Evolutionary conservation across 495 filamentous ascomycete species (phyloP), one percentile per base, ranked within the genome.

Genomic region (Opeltia flavorubescens): DNA sequence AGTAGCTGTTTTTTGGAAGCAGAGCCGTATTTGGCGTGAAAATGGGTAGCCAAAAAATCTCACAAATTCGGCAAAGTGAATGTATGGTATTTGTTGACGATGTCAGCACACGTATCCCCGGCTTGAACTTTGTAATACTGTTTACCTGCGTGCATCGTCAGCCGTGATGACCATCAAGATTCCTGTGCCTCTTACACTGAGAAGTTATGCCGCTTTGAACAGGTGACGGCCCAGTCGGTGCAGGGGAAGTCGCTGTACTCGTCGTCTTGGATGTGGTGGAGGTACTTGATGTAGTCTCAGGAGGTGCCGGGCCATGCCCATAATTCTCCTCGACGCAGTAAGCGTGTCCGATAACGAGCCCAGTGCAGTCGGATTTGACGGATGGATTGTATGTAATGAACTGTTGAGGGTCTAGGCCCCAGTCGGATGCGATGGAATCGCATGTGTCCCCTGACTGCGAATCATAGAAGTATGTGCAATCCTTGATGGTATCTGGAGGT

Each of bases 381-480:
- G 44, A 33, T 17, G 58, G 54, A 46, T 59, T 61, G 50, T 56
- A 61, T 5, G 44, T 35, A 26, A 43, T 28, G 43, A 59, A 52
- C 34, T 61, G 35, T 6, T 13, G 41, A 1, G 49, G 4, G 20
- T 45, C 51, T 48, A 63, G 49, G 18, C 54, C 54, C 33, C 53
- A 25, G 3, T 35, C 36, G 9, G 34, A 42, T 21, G 50, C 38
- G 42, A 65, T 59, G 12, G 43, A 25, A 23, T 46, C 38, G 50
- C 56, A 65, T 17, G 41, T 46, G 29, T 64, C 60, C 13, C 56
- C 60, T 0, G 44, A 6, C 0, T 43, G 18, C 0, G 60, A 55
- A 8, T 41, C n/a, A 38, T 63, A 53, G 49, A 51, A 58, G 7
- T 43, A 42, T 13, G 49, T 48, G 43, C 62, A 66, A 31, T 53